phyloP scores from a whole-genome alignment of 2,329 filamentous ascomycete genomes.

The Chaetomium sp. region DNA sequence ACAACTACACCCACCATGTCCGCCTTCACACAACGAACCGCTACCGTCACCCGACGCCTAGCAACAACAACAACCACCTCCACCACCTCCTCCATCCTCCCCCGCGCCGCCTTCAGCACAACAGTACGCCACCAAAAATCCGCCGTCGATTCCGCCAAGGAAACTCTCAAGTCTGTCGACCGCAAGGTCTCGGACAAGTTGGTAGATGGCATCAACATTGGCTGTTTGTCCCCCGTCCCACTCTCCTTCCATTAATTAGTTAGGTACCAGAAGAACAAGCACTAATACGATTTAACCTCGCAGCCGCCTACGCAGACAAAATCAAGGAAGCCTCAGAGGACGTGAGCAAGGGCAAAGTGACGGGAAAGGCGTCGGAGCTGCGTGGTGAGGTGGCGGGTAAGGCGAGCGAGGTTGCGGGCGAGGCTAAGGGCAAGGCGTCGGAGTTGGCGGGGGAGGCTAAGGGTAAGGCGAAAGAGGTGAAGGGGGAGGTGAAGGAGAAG shows the following conservation, averaged over 20 bases:
- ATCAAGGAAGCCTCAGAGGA: constrained; percentile 41
- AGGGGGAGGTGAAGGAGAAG: background rate
- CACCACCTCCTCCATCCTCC: constrained; percentile 28
- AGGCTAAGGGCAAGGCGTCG: constrained; percentile 30
- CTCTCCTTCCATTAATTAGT: background rate
- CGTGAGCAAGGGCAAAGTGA: constrained; percentile 29
- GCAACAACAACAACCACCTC: constrained; percentile 26
- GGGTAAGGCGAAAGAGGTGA: constrained; percentile 26
- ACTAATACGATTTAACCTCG: background rate
- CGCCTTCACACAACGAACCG: constrained; percentile 42
- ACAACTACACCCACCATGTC: constrained; percentile 39
- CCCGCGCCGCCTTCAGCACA: constrained; percentile 45
- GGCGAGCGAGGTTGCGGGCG: constrained; percentile 31
- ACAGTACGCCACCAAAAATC: constrained; percentile 40
- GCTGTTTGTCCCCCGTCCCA: constrained; percentile 33
- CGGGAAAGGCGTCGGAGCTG: constrained; percentile 35
- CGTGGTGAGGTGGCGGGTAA: constrained; percentile 34
- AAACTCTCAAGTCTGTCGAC: constrained; percentile 53
- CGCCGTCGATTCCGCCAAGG: constrained; percentile 50
- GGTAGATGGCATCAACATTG: constrained; percentile 54
- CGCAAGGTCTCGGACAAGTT: constrained; percentile 54
- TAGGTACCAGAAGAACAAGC: background rate
- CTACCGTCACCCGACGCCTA: constrained; percentile 39
- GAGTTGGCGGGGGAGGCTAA: constrained; percentile 37
- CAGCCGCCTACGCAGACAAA: constrained; percentile 38